Conservation (phyloP, 2,329 filamentous ascomycete species). For the Fonsecaea monophora region DNA sequence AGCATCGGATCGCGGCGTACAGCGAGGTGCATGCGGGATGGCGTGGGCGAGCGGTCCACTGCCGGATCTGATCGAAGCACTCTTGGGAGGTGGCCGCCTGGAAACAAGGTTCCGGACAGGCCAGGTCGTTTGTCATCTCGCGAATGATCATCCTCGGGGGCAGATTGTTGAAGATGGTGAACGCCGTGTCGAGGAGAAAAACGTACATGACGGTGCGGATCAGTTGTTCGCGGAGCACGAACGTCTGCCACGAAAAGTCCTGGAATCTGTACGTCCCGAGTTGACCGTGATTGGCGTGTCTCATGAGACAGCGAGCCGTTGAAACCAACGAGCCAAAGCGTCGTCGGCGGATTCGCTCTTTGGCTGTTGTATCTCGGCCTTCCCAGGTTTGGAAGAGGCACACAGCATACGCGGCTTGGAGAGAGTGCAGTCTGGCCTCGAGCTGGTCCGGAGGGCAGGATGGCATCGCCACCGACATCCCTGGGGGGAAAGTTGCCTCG, state of each 20-base stretch:
- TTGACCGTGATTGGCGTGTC: too few relatives aligned
- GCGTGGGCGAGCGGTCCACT: too few relatives aligned
- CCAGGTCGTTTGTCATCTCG: conserved; percentile 50
- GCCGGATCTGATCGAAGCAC: conserved; percentile 33
- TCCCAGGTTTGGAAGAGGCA: conserved; percentile 52
- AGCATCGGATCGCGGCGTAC: not conserved
- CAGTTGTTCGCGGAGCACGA: conserved; percentile 46
- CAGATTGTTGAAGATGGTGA: conserved; percentile 52
- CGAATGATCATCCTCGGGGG: conserved; percentile 50
- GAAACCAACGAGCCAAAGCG: conserved; percentile 25
- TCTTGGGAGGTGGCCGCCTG: conserved; percentile 45
- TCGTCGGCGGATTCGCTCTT: conserved; percentile 46
- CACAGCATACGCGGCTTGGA: conserved; percentile 49
- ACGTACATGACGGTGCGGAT: conserved; percentile 38
- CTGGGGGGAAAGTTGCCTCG: conserved; percentile 37
- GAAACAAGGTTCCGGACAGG: conserved; percentile 48
- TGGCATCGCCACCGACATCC: conserved; percentile 43
- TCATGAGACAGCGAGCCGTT: too few relatives aligned
- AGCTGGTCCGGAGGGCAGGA: conserved; percentile 42
- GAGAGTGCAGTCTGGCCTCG: conserved; percentile 26
- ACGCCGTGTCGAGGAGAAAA: conserved; percentile 47
- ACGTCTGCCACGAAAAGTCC: conserved; percentile 47
- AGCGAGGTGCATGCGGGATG: not conserved
- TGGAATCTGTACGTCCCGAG: too few relatives aligned
- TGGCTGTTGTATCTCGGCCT: conserved; percentile 44